phyloP scores from a whole-genome alignment of 176 grass and related monocot genomes.

The Leersia perrieri region DNA sequence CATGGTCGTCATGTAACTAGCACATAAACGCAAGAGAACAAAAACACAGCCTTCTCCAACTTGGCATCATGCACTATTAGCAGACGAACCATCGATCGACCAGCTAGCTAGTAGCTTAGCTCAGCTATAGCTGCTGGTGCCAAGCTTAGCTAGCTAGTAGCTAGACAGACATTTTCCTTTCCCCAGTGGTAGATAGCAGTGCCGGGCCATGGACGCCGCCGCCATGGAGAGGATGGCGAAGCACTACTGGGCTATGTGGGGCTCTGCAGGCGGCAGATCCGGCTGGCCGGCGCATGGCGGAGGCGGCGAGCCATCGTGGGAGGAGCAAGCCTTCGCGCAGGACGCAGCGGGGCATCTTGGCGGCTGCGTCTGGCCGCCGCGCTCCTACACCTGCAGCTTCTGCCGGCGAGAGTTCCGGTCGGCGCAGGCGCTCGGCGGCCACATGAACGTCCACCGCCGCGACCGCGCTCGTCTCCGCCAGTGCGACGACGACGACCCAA shows the following conservation, averaged over 20 bases:
- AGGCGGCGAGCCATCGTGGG: conserved; percentile 46
- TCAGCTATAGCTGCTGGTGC: too few relatives aligned
- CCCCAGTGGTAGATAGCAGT: too few relatives aligned
- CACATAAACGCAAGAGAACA: conserved; percentile 36
- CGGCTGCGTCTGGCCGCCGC: conserved; percentile 70
- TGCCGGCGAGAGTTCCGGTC: conserved; percentile 75
- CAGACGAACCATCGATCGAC: too few relatives aligned
- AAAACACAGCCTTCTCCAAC: conserved; percentile 33
- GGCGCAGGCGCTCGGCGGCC: conserved; percentile 63
- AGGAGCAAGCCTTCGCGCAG: conserved; percentile 68
- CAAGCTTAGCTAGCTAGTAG: neutral
- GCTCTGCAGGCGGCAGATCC: conserved; percentile 27
- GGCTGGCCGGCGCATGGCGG: conserved; percentile 1
- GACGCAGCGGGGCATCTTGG: conserved; percentile 53
- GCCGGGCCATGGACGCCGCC: conserved; percentile 27
- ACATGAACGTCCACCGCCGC: conserved; percentile 82
- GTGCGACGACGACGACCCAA: conserved; percentile 25
- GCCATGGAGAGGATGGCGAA: conserved; percentile 32
- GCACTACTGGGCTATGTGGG: conserved; percentile 43
- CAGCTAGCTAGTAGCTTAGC: neutral
- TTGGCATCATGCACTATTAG: conserved; percentile 27
- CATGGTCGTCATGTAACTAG: conserved; percentile 7
- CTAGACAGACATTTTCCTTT: too few relatives aligned
- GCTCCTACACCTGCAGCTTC: conserved; percentile 78
- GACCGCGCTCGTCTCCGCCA: conserved; percentile 70